A percentile compares a stretch with the other conserved stretches of the same genome.
Evolutionary conservation across 139 green algal genomes (phyloP).

Genomic region (Tetradesmus lagerheimii): DNA sequence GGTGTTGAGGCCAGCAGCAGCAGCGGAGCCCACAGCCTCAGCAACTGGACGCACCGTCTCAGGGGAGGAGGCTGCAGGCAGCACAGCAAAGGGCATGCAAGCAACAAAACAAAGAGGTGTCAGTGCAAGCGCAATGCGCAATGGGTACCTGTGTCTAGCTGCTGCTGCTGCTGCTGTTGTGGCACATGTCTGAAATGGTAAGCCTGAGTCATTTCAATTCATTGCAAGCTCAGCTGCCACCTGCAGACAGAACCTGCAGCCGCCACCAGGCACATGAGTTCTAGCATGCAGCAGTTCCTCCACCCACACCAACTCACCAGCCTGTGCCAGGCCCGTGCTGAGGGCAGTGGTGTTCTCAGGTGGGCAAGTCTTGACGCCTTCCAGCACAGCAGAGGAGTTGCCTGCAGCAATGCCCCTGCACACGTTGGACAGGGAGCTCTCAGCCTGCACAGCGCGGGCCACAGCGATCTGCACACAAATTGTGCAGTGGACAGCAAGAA

Average conservation of each 20-base stretch:
- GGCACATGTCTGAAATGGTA: too few relatives aligned
- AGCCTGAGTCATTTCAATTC: too few relatives aligned
- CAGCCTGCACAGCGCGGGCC: not conserved
- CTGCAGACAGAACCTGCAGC: too few relatives aligned
- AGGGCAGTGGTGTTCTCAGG: not conserved
- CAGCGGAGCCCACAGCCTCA: not conserved
- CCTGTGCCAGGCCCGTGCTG: not conserved
- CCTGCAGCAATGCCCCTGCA: not conserved
- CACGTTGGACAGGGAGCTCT: not conserved
- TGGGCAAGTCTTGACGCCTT: not conserved
- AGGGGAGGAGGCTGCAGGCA: not conserved
- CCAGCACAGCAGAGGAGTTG: not conserved
- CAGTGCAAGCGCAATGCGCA: too few relatives aligned
- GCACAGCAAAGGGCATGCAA: not conserved
- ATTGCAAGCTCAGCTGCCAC: too few relatives aligned
- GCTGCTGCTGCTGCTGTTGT: too few relatives aligned
- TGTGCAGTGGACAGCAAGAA: not conserved
- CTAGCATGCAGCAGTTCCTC: too few relatives aligned
- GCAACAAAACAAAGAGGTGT: too few relatives aligned
- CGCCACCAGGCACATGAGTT: too few relatives aligned
- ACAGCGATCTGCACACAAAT: not conserved
- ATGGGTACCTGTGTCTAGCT: too few relatives aligned
- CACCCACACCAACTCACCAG: not conserved
- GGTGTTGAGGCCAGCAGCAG: slow-evolving; percentile 23
- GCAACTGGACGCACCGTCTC: slow-evolving; percentile 1